phyloP scores from a whole-genome alignment of 2,329 filamentous ascomycete genomes.

The Periglandula ipomoeae region DNA sequence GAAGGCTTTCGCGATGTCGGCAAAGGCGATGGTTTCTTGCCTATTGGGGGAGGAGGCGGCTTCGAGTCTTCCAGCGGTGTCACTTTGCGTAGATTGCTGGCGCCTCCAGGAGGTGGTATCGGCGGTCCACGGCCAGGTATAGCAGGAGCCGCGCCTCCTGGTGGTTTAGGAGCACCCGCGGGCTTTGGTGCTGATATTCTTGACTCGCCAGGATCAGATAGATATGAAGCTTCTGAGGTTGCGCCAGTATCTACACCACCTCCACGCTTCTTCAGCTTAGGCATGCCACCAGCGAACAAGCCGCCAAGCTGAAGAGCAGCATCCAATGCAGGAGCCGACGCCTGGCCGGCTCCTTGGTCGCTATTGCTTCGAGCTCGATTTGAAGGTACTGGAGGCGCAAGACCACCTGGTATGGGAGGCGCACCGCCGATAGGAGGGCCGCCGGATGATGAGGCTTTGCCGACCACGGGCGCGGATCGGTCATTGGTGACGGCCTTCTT shows the following conservation, averaged over 20 bases:
- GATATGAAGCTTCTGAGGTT: conserved; percentile 55
- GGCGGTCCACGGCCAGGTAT: conserved; percentile 38
- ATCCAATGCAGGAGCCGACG: conserved; percentile 35
- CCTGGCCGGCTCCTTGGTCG: conserved; percentile 50
- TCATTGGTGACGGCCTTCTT: conserved; percentile 90
- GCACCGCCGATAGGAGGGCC: conserved; percentile 62
- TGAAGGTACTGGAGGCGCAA: conserved; percentile 63
- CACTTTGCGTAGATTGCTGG: conserved; percentile 47
- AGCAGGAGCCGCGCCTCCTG: conserved; percentile 48
- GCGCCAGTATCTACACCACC: conserved; percentile 66
- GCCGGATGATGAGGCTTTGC: conserved; percentile 26
- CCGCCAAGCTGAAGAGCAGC: conserved; percentile 71
- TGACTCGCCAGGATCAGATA: conserved; percentile 60
- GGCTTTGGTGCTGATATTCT: conserved; percentile 30
- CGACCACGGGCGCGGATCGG: conserved; percentile 69
- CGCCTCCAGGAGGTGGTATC: conserved; percentile 35
- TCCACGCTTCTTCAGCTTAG: conserved; percentile 81
- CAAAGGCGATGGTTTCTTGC: conserved; percentile 63
- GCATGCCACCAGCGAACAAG: conserved; percentile 89
- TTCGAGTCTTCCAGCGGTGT: conserved; percentile 26
- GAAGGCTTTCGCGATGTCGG: conserved; percentile 53
- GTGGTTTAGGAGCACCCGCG: conserved; percentile 49
- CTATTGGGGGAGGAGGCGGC: conserved; percentile 64
- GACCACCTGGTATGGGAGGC: conserved; percentile 62
- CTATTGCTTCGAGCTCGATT: conserved; percentile 78